These are phyloP conservation scores for Colletotrichum abscissum DNA, from an alignment of 2,329 filamentous ascomycete species.

Conservation along the genomic window DNA sequence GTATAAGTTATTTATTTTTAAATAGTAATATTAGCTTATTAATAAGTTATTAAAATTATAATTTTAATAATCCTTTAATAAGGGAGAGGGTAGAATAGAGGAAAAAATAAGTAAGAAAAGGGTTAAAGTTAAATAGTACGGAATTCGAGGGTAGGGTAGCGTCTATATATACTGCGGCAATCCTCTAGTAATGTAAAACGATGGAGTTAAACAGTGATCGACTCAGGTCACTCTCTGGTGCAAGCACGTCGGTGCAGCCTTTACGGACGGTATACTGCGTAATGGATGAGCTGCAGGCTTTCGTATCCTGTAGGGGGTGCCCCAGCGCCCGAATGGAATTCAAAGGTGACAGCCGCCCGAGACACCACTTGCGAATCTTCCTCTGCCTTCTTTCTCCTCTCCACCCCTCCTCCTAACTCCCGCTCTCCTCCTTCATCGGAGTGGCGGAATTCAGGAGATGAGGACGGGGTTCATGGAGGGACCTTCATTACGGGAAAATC, in stretches of 20 bases:
- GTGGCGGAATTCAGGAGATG: slow-evolving; percentile 30
- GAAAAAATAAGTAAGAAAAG: too few species aligned
- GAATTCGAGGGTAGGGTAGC: too few species aligned
- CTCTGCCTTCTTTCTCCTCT: background rate
- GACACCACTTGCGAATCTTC: background rate
- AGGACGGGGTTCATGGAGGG: slow-evolving; percentile 7
- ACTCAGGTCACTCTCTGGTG: background rate
- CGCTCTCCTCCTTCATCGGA: slow-evolving; percentile 23
- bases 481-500: slow-evolving; percentile 14
- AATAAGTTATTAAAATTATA: too few species aligned
- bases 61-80: too few species aligned
- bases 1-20: too few species aligned
- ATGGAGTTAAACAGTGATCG: too few species aligned
- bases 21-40: too few species aligned
- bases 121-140: too few species aligned
- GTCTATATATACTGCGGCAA: too few species aligned
- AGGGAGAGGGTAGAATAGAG: too few species aligned
- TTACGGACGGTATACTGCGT: background rate
- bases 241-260: background rate
- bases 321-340: background rate
- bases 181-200: too few species aligned
- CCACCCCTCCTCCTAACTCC: slow-evolving; percentile 12
- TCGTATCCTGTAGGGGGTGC: background rate
- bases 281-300: background rate
- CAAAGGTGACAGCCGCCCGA: background rate